A percentile compares a stretch with the other conserved stretches of the same genome.
Conservation (phyloP, 495 filamentous ascomycete species). For the Lophiotrema nucula region DNA sequence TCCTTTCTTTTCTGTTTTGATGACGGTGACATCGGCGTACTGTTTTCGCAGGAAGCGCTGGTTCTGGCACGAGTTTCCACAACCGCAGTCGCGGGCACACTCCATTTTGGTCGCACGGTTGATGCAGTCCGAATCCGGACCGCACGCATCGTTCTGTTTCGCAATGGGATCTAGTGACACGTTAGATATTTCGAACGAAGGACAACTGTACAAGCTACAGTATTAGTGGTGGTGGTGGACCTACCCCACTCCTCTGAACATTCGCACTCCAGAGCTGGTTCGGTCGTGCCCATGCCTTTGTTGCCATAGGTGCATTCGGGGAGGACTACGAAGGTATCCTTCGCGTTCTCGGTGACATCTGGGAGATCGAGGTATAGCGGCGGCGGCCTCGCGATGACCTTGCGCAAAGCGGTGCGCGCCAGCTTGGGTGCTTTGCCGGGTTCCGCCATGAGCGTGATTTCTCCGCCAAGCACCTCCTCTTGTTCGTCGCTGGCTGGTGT, state of each 20-base stretch:
- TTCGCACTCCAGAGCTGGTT: constrained; percentile 93
- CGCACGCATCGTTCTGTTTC: constrained; percentile 77
- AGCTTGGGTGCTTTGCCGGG: constrained; percentile 70
- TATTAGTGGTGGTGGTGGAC: constrained; percentile 42
- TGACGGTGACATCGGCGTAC: constrained; percentile 88
- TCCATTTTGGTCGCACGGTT: constrained; percentile 98
- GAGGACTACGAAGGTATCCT: constrained; percentile 75
- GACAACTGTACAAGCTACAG: too few relatives aligned
- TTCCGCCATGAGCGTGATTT: constrained; percentile 63
- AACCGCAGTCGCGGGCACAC: constrained; percentile 82
- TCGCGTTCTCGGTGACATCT: constrained; percentile 73
- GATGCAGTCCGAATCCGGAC: constrained; percentile 97
- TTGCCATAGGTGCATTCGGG: constrained; percentile 80
- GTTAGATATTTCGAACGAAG: constrained; percentile 27
- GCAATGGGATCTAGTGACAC: constrained; percentile 55
- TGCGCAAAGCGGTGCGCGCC: constrained; percentile 71
- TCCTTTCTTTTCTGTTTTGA: constrained; percentile 96
- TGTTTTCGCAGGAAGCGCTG: constrained; percentile 90
- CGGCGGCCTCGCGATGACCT: constrained; percentile 58
- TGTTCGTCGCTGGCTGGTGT: constrained; percentile 44
- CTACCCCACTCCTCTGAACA: constrained; percentile 95
- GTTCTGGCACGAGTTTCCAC: constrained; percentile 85
- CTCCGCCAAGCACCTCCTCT: constrained; percentile 54
- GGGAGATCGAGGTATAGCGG: constrained; percentile 67
- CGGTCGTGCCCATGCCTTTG: constrained; percentile 84